Conservation (phyloP, 139 green algal species). For the Tetraselmis striata region DNA sequence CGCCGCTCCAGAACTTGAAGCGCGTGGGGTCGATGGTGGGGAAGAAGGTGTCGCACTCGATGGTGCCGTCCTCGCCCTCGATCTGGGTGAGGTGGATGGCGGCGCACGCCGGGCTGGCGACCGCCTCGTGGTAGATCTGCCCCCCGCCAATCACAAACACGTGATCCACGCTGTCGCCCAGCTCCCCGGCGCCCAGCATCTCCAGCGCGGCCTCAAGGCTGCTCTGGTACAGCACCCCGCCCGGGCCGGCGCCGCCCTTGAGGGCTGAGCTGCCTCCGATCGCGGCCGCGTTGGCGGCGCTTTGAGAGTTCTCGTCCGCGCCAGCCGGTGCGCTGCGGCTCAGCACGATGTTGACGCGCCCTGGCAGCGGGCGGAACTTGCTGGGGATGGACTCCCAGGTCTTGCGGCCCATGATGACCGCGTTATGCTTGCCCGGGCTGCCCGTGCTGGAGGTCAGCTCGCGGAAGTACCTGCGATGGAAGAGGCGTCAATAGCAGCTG, state of each 20-base stretch:
- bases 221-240: constrained; percentile 36
- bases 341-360: constrained; percentile 93
- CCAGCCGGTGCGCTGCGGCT: constrained; percentile 28
- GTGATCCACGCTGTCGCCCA: constrained; percentile 55
- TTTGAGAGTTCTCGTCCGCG: constrained; percentile 16
- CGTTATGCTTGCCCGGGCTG: constrained; percentile 65
- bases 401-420: constrained; percentile 96
- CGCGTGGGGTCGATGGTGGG: constrained; percentile 46
- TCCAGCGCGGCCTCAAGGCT: constrained; percentile 71
- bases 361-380: constrained; percentile 83
- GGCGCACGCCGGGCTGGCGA: constrained; percentile 61
- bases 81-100: constrained; percentile 85
- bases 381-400: constrained; percentile 94
- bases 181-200: constrained; percentile 40
- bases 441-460: constrained; percentile 64
- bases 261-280: neutral
- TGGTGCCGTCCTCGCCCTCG: constrained; percentile 38
- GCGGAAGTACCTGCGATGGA: constrained; percentile 75
- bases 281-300: constrained; percentile 3
- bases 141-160: constrained; percentile 96
- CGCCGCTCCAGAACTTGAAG: constrained; percentile 39
- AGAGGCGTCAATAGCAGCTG: too few species aligned
- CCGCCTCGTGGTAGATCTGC: constrained; percentile 47
- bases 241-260: neutral
- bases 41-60: constrained; percentile 89